Evolutionary conservation across 1,284 basidiomycete genomes (phyloP).

Genomic region (Naganishia albida): DNA sequence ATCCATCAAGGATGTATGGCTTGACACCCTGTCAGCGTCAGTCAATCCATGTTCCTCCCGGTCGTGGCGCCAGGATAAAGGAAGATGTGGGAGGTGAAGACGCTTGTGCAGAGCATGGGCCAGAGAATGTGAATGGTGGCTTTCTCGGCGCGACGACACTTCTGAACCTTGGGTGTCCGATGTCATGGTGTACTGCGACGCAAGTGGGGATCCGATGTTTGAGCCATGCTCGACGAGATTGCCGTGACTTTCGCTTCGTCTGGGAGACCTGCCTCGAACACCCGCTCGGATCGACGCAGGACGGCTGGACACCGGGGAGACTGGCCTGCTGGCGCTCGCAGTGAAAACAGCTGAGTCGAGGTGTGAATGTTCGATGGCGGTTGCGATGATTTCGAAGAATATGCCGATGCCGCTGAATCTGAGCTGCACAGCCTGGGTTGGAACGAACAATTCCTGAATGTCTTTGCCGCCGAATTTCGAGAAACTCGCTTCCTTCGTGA

Average conservation of each 20-base stretch:
- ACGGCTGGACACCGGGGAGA: slow-evolving; percentile 26
- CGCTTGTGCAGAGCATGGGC: slow-evolving; percentile 25
- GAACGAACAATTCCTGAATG: slow-evolving; percentile 44
- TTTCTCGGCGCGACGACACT: slow-evolving; percentile 18
- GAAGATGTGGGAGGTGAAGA: slow-evolving; percentile 20
- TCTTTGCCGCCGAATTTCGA: slow-evolving; percentile 48
- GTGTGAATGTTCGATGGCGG: slow-evolving; percentile 47
- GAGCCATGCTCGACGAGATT: slow-evolving; percentile 4
- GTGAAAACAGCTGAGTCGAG: slow-evolving; percentile 49
- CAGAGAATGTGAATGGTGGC: slow-evolving; percentile 12
- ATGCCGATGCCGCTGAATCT: slow-evolving; percentile 50
- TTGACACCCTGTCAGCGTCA: slow-evolving; percentile 28
- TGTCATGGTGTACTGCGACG: slow-evolving; percentile 20
- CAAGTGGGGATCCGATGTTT: slow-evolving; percentile 22
- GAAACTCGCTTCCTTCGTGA: slow-evolving; percentile 49
- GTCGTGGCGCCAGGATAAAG: slow-evolving; percentile 19
- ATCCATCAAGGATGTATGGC: slow-evolving; percentile 47
- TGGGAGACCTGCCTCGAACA: background rate
- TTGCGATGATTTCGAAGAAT: slow-evolving; percentile 52
- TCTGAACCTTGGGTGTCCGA: slow-evolving; percentile 12
- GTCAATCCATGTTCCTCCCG: slow-evolving; percentile 14
- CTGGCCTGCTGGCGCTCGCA: slow-evolving; percentile 15
- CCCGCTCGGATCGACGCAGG: slow-evolving; percentile 11
- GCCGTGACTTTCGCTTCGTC: slow-evolving; percentile 6
- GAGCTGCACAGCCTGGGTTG: slow-evolving; percentile 45